These are phyloP conservation scores for Talaromyces trachyspermus DNA, from an alignment of 495 filamentous ascomycete species.

Conservation along the genomic window DNA sequence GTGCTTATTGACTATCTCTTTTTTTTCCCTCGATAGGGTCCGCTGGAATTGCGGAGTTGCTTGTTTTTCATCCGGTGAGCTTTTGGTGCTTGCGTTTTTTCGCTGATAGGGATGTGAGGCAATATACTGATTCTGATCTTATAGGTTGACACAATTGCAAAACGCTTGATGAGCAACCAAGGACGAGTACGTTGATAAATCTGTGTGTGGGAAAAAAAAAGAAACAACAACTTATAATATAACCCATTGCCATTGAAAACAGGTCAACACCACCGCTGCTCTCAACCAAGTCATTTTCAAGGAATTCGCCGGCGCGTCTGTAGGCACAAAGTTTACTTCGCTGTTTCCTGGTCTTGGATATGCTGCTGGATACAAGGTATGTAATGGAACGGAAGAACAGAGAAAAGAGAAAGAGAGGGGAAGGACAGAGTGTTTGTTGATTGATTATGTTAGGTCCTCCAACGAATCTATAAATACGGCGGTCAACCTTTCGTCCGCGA, in stretches of 20 bases:
- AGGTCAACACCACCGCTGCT: constrained; percentile 54
- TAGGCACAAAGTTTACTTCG: constrained; percentile 78
- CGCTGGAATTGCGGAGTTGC: constrained; percentile 91
- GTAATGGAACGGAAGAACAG: too few relatives aligned
- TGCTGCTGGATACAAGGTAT: constrained; percentile 93
- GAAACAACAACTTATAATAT: too few relatives aligned
- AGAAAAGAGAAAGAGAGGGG: too few relatives aligned
- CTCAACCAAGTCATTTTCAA: constrained; percentile 92
- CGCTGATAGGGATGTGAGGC: background rate
- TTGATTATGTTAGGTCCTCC: constrained; percentile 78
- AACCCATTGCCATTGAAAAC: constrained; percentile 2
- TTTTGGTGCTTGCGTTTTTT: background rate
- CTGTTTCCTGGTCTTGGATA: constrained; percentile 96
- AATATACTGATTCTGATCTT: background rate
- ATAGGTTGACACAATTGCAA: constrained; percentile 95
- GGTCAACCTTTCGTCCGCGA: constrained; percentile 94
- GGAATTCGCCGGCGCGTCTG: constrained; percentile 67
- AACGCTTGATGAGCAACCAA: constrained; percentile 99
- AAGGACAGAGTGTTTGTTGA: too few relatives aligned
- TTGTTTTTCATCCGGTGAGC: constrained; percentile 91
- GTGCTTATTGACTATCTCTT: constrained; percentile 16
- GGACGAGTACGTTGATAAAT: constrained; percentile 57
- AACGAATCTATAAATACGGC: constrained; percentile 98
- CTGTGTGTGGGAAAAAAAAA: too few relatives aligned
- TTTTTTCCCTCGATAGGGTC: too few relatives aligned